Base-by-base conservation (phyloP, 1,139 yeast genomes). In the Zygosaccharomyces pseudobailii region DNA sequence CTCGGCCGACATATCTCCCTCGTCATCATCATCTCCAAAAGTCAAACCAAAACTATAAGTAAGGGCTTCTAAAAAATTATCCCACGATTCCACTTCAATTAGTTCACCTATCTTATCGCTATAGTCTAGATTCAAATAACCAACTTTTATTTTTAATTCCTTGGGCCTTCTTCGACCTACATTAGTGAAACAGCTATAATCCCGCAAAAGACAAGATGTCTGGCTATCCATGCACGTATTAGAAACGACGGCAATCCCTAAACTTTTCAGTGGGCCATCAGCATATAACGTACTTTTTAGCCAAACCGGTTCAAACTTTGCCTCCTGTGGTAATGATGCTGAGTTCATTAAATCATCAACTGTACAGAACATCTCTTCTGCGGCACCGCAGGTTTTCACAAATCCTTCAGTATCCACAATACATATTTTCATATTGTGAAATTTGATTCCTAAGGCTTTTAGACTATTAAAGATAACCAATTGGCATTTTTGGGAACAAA, bases 71-170 rank as follows among this genome's bases (percentile, higher is more conserved):
- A 66, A 41, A 6, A 64, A 33, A 27, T 53, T 53, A 20, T 46
- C 46, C 66, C 67, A 65, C 6, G 56, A 45, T 28, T 57, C 56
- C 2, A 65, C 55, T 48, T 66, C 70, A 1, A 61, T 55, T 7
- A 65, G 48, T 45, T 66, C 68, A 22, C 50, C 46, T 0, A 64
- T 53, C 24, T 48, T 43, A 13, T 64, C 63, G 40, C 59, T 56
- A 38, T 64, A 62, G 45, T 62, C 68, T 9, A 53, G 53, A 46
- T 66, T 63, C 28, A 61, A 49, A 41, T 56, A 66, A 0, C 70
- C 70, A 1, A 66, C 57, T 45, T 61, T 64, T 6, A 65, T 47
- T 40, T 64, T 65, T 3, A 64, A 33, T 33, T 62, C 65, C 39
- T 61, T 54, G 4, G 61, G 56, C 28, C 54, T 54, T 30, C 52